These are phyloP conservation scores for Cryptosporidium canis DNA, from an alignment of 169 alveolate genomes.

Conservation along the genomic window DNA sequence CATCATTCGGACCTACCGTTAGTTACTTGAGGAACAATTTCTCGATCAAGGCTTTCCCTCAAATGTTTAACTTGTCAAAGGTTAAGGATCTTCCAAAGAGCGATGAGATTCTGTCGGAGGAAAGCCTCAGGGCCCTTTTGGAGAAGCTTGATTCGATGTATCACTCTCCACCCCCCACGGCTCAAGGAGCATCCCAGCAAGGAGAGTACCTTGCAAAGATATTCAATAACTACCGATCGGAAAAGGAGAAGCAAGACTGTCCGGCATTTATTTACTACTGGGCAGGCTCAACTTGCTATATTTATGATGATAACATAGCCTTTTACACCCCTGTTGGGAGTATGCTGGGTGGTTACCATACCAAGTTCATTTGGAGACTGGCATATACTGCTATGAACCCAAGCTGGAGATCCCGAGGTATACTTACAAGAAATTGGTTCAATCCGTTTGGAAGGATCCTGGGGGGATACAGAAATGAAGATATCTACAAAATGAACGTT, in stretches of 20 bases:
- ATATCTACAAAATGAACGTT: not conserved
- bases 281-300: conserved; percentile 76
- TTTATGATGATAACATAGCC: conserved; percentile 37
- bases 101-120: not conserved
- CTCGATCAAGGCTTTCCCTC: conserved; percentile 4
- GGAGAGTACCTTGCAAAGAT: conserved; percentile 75
- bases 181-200: conserved; percentile 78
- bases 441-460: not conserved
- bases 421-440: conserved; percentile 11
- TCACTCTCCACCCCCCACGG: conserved; percentile 79
- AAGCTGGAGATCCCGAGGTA: not conserved
- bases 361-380: conserved; percentile 29
- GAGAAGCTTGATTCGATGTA: conserved; percentile 73
- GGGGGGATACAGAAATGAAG: not conserved
- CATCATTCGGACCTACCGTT: conserved; percentile 29
- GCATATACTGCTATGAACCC: conserved; percentile 11
- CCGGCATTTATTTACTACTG: conserved; percentile 76
- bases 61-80: conserved; percentile 26
- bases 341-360: conserved; percentile 45
- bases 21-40: not conserved
- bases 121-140: conserved; percentile 22
- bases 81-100: conserved; percentile 14
- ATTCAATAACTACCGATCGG: conserved; percentile 55
- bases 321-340: conserved; percentile 38
- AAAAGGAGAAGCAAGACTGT: conserved; percentile 51